These are phyloP conservation scores for Cornus suecica DNA, from an alignment of 148 eudicot genomes.

Conservation along the genomic window DNA sequence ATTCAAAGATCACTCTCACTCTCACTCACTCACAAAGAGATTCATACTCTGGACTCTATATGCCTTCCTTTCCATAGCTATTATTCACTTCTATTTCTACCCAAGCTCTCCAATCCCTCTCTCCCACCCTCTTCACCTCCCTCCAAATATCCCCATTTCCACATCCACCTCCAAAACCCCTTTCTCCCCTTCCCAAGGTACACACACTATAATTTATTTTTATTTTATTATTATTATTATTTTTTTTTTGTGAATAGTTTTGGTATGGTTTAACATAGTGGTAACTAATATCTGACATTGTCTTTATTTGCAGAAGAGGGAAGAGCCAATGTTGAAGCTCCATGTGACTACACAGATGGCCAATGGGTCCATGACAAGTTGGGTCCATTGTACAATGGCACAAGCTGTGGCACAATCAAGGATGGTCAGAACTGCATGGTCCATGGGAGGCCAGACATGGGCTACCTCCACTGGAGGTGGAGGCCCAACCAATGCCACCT, in stretches of 20 bases:
- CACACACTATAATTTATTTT: too few relatives aligned
- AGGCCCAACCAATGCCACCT: constrained; percentile 58
- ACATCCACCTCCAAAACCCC: constrained; percentile 11
- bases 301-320: constrained; percentile 35
- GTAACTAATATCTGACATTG: neutral
- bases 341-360: constrained; percentile 76
- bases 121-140: constrained; percentile 18
- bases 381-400: constrained; percentile 75
- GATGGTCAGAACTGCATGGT: constrained; percentile 78
- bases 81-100: constrained; percentile 47
- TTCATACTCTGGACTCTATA: constrained; percentile 42
- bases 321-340: constrained; percentile 17
- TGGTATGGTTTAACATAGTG: neutral
- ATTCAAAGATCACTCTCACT: constrained; percentile 35
- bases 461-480: constrained; percentile 86
- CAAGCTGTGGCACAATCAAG: constrained; percentile 70
- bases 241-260: too few relatives aligned
- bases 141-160: constrained; percentile 13
- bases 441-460: constrained; percentile 70
- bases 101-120: constrained; percentile 34
- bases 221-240: too few relatives aligned
- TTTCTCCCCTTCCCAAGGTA: constrained; percentile 32
- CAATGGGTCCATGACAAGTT: constrained; percentile 50
- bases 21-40: constrained; percentile 40
- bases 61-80: constrained; percentile 48